Base-by-base conservation (phyloP, 2,329 filamentous ascomycete species). In the Botryosphaeria dothidea region DNA sequence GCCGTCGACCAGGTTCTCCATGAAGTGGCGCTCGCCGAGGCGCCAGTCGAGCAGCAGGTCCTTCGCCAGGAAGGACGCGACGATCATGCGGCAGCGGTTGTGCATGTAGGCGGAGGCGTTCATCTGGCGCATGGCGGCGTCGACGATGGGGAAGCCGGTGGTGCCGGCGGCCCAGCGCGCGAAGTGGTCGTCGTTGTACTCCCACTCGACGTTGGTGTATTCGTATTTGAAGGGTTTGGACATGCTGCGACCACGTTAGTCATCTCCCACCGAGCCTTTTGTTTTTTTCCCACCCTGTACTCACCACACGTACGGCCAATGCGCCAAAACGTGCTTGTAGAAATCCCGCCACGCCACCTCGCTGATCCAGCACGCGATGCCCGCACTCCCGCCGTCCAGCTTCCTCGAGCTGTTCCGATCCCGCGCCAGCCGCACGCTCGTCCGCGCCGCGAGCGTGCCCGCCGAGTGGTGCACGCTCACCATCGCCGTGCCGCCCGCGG, bases 311-410 rank as follows among this genome's bases (percentile, higher is more conserved):
- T 93, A 93, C 0, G 93, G 93, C 92, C 92, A 96, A 66, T 93
- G 81, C 0, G 89, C 91, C 4, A 97, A 79, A 3, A 97, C 91
- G 74, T 95, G 91, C 71, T 89, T 92, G 79, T 96, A 96, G 72
- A 96, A 96, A 71, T 96, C 92, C 15, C 92, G 83, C 92, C 92
- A 95, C 0, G 91, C 92, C 3, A 96, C 83, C 75, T 96, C 92
- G 62, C 88, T 88, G 68, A 95, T 92, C 92, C 92, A 96, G 0
- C 83, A 82, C 58, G 85, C 81, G 65, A 91, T 89, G 0, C 91
- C 91, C 17, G 85, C 77, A 21, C 85, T 83, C 0, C 90, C 90
- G 1, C 81, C 85, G 66, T 92, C 86, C 1, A 96, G 82, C 65
- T 87, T 82, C 31, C 82, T 86, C 1, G 84, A 85, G 27, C 80